Evolutionary conservation across 306 rosid species (phyloP), one percentile per base, ranked within the genome.

Genomic region (Trifolium repens): DNA sequence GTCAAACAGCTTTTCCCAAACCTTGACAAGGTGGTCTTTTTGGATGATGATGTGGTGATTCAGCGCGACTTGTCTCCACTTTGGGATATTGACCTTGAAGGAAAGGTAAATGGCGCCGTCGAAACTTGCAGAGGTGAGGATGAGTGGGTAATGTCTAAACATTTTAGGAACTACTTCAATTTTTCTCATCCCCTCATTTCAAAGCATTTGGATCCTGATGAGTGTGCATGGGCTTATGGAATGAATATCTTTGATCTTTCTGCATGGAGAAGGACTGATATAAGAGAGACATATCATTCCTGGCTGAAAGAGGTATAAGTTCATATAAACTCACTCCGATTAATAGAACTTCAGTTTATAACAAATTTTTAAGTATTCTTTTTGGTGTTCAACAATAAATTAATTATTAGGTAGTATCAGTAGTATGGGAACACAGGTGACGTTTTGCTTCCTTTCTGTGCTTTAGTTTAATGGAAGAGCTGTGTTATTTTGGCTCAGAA

Each of bases 1-100:
- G 72, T 52, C 79, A 77, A 79, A 79, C 94, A 94, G 97, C 96
- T 94, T 77, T 94, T 94, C 81, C 98, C 97, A 53, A 91, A 87
- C 85, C 93, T 94, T 54, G 84, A 94, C 78, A 94, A 94, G 91
- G 97, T 94, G 82, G 96, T 79, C 60, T 82, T 84, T 79, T 74
- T 79, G 79, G 80, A 82, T 49, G 87, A 81, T 69, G 85, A 76
- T 79, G 78, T 79, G 79, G 90, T 83, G 76, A 66, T 84, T 70
- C 87, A 79, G 71, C 88, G 86, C 35, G 88, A 85, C 50, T 84
- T 81, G 86, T 73, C 88, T 84, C 68, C 81, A 52, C 82, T 83
- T 43, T 87, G 88, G 88, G 88, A 82, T 44, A 85, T 85, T 79
- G 86, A 82, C 17, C 78, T 85, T 30, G 72, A 82, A 76, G 89